Evolutionary conservation across 495 filamentous ascomycete species (phyloP).

Genomic region (Aspergillus mulundensis): DNA sequence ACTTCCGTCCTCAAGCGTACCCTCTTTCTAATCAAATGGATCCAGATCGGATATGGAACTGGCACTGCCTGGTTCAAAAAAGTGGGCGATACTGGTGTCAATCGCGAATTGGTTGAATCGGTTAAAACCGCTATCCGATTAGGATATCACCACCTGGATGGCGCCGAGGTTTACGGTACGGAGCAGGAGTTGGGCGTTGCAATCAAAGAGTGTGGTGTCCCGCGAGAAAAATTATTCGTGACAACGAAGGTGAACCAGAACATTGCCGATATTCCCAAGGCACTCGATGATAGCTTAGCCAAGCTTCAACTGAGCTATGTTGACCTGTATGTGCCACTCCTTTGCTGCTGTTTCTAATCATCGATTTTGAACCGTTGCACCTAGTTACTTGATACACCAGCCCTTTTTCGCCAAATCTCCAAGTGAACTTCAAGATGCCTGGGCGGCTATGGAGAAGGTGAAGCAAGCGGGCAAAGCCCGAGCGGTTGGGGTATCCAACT

Average conservation of each 20-base stretch:
- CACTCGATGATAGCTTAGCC: constrained; percentile 67
- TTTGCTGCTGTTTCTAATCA: background rate
- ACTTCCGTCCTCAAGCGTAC: background rate
- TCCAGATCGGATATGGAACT: constrained; percentile 64
- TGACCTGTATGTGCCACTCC: constrained; percentile 52
- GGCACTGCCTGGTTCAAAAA: constrained; percentile 60
- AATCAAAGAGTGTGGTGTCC: constrained; percentile 63
- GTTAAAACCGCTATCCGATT: constrained; percentile 65
- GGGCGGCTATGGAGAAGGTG: constrained; percentile 75
- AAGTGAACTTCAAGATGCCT: constrained; percentile 61
- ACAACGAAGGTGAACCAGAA: constrained; percentile 67
- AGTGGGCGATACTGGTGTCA: constrained; percentile 32
- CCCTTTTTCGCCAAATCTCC: constrained; percentile 66
- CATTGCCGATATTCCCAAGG: constrained; percentile 55
- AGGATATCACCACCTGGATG: constrained; percentile 75
- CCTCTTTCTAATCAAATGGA: background rate
- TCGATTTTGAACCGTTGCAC: background rate
- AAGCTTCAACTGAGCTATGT: constrained; percentile 77
- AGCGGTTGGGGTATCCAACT: constrained; percentile 86
- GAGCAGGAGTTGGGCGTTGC: constrained; percentile 71
- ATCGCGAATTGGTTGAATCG: constrained; percentile 47
- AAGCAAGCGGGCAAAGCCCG: constrained; percentile 63
- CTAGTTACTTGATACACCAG: constrained; percentile 70
- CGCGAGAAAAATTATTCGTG: constrained; percentile 67
- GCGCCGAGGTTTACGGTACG: constrained; percentile 79